Conservation (phyloP, 2,329 filamentous ascomycete species). For the Dothideomycetes sp. region DNA sequence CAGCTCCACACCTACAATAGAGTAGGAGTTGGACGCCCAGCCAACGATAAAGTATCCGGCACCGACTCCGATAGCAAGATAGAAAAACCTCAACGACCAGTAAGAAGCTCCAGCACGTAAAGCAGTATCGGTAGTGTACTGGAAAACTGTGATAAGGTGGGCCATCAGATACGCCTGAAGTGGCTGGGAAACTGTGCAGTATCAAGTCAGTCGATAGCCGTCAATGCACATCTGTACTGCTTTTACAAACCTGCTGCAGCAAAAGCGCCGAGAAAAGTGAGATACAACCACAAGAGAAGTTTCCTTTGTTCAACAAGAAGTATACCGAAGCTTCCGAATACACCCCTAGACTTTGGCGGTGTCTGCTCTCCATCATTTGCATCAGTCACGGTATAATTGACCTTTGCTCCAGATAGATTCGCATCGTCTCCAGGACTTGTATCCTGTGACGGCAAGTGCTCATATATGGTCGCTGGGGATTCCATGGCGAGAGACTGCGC, state of each 20-base stretch:
- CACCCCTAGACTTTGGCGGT: slow-evolving; percentile 14
- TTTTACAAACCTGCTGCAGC: background rate
- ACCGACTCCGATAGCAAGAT: slow-evolving; percentile 35
- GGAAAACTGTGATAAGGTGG: background rate
- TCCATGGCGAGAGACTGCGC: slow-evolving; percentile 34
- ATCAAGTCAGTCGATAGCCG: background rate
- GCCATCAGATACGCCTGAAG: background rate
- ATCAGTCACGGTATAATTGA: background rate
- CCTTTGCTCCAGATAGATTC: background rate
- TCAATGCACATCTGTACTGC: background rate
- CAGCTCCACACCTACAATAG: background rate
- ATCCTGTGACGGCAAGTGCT: background rate
- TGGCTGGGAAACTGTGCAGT: background rate
- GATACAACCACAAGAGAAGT: background rate
- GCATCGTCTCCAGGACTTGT: background rate
- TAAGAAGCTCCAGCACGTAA: background rate
- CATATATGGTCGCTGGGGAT: background rate
- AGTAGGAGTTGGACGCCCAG: slow-evolving; percentile 27
- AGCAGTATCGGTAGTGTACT: background rate
- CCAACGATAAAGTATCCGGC: slow-evolving; percentile 36
- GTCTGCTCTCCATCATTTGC: too few relatives aligned
- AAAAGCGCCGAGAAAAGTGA: background rate
- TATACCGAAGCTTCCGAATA: slow-evolving; percentile 22
- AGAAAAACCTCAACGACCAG: background rate
- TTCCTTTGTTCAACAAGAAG: background rate